A percentile compares a stretch with the other conserved stretches of the same genome.
These are phyloP conservation scores for Phytophthora fragariaefolia DNA, from an alignment of 352 stramenopile genomes.

Conservation along the genomic window DNA sequence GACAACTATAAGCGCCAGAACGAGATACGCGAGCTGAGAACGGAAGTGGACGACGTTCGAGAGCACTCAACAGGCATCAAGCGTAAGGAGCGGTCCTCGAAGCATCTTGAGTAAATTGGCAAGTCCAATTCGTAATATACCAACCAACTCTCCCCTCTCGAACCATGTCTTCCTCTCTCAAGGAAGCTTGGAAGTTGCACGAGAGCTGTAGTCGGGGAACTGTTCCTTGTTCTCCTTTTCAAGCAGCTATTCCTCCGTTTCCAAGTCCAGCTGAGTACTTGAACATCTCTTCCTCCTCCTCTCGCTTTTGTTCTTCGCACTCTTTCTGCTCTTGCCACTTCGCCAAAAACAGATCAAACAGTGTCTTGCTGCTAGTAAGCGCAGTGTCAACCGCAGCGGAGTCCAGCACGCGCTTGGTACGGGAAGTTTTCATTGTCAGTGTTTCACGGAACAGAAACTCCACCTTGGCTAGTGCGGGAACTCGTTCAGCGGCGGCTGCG, in stretches of 20 bases:
- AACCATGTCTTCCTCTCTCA: no score
- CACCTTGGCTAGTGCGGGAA: conserved; percentile 70
- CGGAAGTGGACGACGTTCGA: no score
- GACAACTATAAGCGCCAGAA: no score
- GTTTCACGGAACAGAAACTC: conserved; percentile 71
- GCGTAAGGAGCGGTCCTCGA: no score
- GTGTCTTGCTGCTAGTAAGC: conserved; percentile 66
- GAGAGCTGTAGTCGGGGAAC: conserved; percentile 92
- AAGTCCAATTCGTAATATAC: no score
- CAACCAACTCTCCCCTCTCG: no score
- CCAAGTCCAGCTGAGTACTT: conserved; percentile 85
- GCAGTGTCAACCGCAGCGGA: conserved; percentile 41
- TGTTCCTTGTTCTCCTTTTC: conserved; percentile 92
- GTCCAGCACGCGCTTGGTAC: conserved; percentile 28
- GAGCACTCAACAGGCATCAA: no score
- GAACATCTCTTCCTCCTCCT: conserved; percentile 79
- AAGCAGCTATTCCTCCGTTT: conserved; percentile 83
- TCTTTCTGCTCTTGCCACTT: conserved; percentile 89
- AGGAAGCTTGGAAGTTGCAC: conserved; percentile 77
- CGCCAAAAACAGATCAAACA: conserved; percentile 86
- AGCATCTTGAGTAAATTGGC: no score
- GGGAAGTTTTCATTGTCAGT: conserved; percentile 33
- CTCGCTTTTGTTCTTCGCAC: conserved; percentile 73
- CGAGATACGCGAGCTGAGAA: no score
- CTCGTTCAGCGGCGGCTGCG: no score